Evolutionary conservation across 352 stramenopile genomes (phyloP).

Genomic region (Phytophthora idaei): DNA sequence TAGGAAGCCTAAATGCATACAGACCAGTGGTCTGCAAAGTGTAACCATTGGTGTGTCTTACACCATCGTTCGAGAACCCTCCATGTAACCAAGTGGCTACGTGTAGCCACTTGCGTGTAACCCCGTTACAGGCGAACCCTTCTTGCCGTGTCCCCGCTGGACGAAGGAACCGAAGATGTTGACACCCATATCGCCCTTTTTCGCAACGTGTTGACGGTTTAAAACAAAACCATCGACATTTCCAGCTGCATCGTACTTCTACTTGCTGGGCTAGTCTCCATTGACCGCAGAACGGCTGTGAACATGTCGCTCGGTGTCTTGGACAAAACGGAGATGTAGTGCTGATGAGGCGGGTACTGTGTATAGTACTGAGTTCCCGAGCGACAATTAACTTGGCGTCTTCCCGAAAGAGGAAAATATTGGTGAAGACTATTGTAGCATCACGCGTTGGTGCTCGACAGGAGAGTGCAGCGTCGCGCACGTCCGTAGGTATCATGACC

Average conservation of each 20-base stretch:
- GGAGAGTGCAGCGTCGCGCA: neutral
- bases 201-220: no score
- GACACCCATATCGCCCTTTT: no score
- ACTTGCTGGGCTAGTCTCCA: neutral
- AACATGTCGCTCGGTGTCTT: neutral
- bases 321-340: neutral
- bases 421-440: neutral
- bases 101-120: no score
- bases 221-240: no score
- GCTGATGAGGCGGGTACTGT: neutral
- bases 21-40: no score
- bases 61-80: no score
- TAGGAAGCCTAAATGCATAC: no score
- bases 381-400: neutral
- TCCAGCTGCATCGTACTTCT: conserved; percentile 3
- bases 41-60: no score
- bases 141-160: no score
- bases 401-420: neutral
- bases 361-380: neutral
- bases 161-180: no score
- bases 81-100: no score
- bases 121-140: no score
- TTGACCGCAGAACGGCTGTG: neutral
- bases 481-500: neutral
- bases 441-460: neutral